These are phyloP conservation scores for Nannochloropsis salina DNA, from an alignment of 108 stramenopile species.

Conservation along the genomic window DNA sequence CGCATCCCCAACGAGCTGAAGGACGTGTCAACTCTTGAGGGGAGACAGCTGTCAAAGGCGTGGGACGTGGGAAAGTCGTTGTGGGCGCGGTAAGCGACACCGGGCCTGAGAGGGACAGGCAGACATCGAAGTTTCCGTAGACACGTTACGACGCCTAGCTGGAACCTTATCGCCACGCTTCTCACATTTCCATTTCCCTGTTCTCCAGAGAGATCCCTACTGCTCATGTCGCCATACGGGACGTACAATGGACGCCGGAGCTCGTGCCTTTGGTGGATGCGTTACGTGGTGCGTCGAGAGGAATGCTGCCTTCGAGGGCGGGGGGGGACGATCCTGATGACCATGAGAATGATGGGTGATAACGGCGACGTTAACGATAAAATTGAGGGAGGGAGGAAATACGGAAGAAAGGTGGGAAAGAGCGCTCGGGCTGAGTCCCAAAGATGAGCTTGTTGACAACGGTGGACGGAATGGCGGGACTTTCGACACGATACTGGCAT, in stretches of 20 bases:
- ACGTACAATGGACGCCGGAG: slow-evolving; percentile 15
- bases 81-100: not conserved
- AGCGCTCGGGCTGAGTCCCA: no score
- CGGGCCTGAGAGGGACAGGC: no score
- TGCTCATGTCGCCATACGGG: not conserved
- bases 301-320: not conserved
- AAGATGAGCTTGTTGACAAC: no score
- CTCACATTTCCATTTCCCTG: not conserved
- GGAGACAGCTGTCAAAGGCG: not conserved
- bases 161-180: not conserved
- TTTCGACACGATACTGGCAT: no score
- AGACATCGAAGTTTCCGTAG: no score
- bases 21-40: not conserved
- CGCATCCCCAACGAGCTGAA: not conserved
- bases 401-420: not conserved
- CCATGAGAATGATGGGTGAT: no score
- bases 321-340: not conserved
- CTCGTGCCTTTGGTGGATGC: not conserved
- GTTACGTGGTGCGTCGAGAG: not conserved
- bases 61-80: not conserved
- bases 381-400: not conserved
- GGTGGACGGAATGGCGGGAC: no score
- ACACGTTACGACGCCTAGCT: no score
- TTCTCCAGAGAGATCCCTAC: not conserved
- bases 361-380: not conserved